Conservation (phyloP, 305 asterid species). For the Fraxinus greggii region DNA sequence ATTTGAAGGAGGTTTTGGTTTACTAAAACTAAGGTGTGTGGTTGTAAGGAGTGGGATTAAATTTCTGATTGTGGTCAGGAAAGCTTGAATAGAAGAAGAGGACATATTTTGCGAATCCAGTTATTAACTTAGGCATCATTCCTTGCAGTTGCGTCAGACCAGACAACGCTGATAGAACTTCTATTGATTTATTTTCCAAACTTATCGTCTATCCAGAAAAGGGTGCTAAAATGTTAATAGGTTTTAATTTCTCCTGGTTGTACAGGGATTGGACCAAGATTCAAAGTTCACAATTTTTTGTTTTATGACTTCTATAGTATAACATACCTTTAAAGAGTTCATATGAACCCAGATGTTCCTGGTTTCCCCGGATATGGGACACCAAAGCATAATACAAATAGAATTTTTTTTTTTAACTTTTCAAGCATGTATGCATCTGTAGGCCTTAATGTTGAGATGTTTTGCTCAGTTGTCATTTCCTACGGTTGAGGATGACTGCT, state of each 20-base stretch:
- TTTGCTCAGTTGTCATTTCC: slow-evolving; percentile 1
- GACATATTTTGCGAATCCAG: background rate
- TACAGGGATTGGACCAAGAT: background rate
- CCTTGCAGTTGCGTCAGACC: slow-evolving; percentile 7
- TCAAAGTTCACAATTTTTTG: background rate
- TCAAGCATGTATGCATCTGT: background rate
- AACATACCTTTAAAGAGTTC: background rate
- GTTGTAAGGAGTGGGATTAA: slow-evolving; percentile 8
- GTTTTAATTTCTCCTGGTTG: background rate
- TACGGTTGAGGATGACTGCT: slow-evolving; percentile 4
- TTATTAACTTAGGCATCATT: slow-evolving; percentile 2
- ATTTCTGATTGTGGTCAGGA: slow-evolving; percentile 2
- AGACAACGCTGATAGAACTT: slow-evolving; percentile 7
- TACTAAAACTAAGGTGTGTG: slow-evolving; percentile 4
- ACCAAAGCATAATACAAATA: background rate
- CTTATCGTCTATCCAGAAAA: background rate
- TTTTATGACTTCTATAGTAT: background rate
- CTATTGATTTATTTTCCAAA: background rate
- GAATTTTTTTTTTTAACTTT: background rate
- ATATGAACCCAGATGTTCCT: background rate
- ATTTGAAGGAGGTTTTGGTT: slow-evolving; percentile 8
- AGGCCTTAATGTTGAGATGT: background rate
- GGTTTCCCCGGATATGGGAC: background rate
- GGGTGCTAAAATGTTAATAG: background rate
- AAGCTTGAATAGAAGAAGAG: slow-evolving; percentile 6